These are phyloP conservation scores for Solioccasus polychromus DNA, from an alignment of 768 basidiomycete species.

Conservation along the genomic window DNA sequence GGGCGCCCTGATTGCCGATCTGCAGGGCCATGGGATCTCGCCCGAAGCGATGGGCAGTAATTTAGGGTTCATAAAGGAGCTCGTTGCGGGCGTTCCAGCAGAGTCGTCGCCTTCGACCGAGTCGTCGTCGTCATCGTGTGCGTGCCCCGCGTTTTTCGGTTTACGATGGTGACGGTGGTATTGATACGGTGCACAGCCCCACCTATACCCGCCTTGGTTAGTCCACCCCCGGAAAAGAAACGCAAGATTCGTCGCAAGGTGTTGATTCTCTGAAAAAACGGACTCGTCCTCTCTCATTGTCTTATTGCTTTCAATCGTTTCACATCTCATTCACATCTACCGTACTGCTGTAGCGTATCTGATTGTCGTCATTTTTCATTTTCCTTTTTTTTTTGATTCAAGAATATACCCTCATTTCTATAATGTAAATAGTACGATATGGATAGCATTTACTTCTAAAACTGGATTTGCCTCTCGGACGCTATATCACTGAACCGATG, in stretches of 20 bases:
- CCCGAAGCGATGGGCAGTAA: constrained; percentile 31
- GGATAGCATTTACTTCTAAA: constrained; percentile 22
- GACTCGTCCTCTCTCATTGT: not conserved
- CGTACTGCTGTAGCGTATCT: not conserved
- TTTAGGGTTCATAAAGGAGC: constrained; percentile 35
- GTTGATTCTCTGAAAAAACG: constrained; percentile 20
- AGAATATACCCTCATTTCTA: constrained; percentile 9
- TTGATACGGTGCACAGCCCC: constrained; percentile 4
- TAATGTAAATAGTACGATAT: constrained; percentile 16
- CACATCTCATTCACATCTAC: too few species aligned
- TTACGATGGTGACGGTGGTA: too few species aligned
- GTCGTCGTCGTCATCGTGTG: constrained; percentile 12
- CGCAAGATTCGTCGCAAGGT: constrained; percentile 32
- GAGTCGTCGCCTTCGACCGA: too few species aligned
- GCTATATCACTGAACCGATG: too few species aligned
- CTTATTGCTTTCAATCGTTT: not conserved
- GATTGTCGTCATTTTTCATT: not conserved
- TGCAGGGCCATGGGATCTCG: constrained; percentile 39
- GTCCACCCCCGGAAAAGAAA: constrained; percentile 25
- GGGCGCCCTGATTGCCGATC: constrained; percentile 43
- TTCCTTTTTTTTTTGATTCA: constrained; percentile 7
- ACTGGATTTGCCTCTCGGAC: constrained; percentile 12
- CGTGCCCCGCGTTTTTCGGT: too few species aligned
- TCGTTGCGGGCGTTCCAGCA: constrained; percentile 14
- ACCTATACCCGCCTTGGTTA: constrained; percentile 8